Percentiles rank a stretch among this genome's conserved stretches.
phyloP scores from a whole-genome alignment of 257 asterid genomes.

The Knoxia roxburghii region DNA sequence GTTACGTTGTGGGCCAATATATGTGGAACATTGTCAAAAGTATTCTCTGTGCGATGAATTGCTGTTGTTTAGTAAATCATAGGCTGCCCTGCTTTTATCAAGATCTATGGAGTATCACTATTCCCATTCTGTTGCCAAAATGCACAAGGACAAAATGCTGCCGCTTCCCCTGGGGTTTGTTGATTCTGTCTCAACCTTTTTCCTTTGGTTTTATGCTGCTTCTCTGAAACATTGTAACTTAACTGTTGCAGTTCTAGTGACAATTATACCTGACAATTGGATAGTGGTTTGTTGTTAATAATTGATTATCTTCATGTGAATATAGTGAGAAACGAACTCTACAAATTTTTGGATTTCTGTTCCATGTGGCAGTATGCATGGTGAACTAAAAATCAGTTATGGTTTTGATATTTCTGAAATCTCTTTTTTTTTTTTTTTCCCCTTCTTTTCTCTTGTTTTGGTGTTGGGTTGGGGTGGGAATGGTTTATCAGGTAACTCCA shows the following conservation, averaged over 20 bases:
- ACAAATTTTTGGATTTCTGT: too few species aligned
- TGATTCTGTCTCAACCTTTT: not conserved
- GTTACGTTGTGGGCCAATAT: too few species aligned
- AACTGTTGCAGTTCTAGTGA: not conserved
- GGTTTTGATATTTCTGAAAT: not conserved
- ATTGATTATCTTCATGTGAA: not conserved
- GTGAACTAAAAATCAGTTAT: too few species aligned
- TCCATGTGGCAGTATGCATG: not conserved
- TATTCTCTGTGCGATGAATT: too few species aligned
- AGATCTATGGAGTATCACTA: not conserved
- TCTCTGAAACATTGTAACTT: not conserved
- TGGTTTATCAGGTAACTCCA: constrained; percentile 57
- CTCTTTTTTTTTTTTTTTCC: not conserved
- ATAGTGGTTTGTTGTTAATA: not conserved
- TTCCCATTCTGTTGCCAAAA: not conserved
- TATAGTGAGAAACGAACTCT: not conserved
- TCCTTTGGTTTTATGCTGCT: not conserved
- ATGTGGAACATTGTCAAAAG: too few species aligned
- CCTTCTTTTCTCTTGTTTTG: not conserved
- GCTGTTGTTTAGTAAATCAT: not conserved
- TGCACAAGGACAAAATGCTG: not conserved
- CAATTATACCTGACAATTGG: not conserved
- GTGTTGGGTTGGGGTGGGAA: not conserved
- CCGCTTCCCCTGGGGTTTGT: not conserved
- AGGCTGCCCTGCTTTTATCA: not conserved